Conservation (phyloP, 2,329 filamentous ascomycete species). For the Calonectria fujianensis region DNA sequence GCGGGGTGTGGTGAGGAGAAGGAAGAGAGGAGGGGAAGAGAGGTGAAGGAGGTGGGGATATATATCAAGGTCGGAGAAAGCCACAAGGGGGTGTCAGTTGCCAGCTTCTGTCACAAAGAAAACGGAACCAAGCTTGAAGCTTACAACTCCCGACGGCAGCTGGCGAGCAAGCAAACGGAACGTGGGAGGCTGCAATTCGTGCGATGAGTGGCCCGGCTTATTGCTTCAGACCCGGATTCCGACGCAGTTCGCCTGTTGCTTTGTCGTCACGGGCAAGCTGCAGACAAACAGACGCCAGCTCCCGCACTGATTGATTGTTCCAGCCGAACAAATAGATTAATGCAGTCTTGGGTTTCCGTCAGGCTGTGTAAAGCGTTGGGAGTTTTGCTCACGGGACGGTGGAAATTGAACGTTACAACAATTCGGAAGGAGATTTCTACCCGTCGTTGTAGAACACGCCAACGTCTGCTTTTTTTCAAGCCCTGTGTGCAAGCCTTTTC, state of each 20-base stretch:
- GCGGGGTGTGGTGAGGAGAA: slow-evolving; percentile 7
- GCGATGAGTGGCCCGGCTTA: neutral
- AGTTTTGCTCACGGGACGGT: neutral
- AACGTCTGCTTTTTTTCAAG: neutral
- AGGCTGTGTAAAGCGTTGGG: too few species aligned
- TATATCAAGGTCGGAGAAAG: slow-evolving; percentile 1
- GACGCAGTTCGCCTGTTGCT: neutral
- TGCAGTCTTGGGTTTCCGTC: neutral
- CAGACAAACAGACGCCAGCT: neutral
- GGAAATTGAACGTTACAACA: neutral
- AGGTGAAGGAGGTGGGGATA: neutral
- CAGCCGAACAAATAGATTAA: too few species aligned
- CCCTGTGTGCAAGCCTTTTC: neutral
- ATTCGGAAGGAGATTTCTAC: neutral
- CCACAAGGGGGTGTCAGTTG: neutral
- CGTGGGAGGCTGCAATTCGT: slow-evolving; percentile 1
- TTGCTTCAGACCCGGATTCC: neutral
- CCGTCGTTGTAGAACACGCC: neutral
- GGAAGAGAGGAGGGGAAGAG: neutral
- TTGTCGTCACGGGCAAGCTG: neutral
- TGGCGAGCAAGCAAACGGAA: slow-evolving; percentile 4
- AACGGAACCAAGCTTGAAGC: neutral
- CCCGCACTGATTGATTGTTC: neutral
- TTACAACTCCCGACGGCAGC: slow-evolving; percentile 5
- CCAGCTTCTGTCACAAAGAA: neutral